These are phyloP conservation scores for Aspergillus hancockii DNA, from an alignment of 495 filamentous ascomycete species.

Conservation along the genomic window DNA sequence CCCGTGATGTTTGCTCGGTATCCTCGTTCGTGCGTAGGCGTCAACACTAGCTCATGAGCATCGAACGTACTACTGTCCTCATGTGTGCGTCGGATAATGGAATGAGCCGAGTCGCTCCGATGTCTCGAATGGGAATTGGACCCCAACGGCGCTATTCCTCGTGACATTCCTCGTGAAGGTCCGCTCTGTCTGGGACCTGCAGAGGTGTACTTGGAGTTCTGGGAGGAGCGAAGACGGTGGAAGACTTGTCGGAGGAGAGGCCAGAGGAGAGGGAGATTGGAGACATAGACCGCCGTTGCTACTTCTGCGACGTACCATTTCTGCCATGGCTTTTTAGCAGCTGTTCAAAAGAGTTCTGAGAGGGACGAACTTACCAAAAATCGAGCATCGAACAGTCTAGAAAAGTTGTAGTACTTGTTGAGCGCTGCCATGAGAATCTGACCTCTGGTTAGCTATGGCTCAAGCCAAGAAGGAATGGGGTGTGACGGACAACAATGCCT, in stretches of 20 bases:
- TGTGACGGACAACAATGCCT: neutral
- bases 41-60: neutral
- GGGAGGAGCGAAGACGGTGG: neutral
- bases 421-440: neutral
- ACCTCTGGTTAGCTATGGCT: neutral
- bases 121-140: neutral
- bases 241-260: neutral
- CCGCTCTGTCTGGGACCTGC: neutral
- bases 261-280: neutral
- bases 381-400: neutral
- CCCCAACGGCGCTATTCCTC: neutral
- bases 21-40: neutral
- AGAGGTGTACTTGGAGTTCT: neutral
- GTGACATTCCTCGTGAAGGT: neutral
- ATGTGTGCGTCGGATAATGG: neutral
- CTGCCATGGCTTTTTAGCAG: neutral
- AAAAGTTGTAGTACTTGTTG: neutral
- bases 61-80: neutral
- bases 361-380: neutral
- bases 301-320: conserved; percentile 1
- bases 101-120: neutral
- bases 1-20: neutral
- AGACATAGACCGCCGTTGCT: neutral
- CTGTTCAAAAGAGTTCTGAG: neutral
- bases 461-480: neutral